Evolutionary conservation across 164 flowering plant species (phyloP).

Genomic region (Kalanchoe fedtschenkoi): DNA sequence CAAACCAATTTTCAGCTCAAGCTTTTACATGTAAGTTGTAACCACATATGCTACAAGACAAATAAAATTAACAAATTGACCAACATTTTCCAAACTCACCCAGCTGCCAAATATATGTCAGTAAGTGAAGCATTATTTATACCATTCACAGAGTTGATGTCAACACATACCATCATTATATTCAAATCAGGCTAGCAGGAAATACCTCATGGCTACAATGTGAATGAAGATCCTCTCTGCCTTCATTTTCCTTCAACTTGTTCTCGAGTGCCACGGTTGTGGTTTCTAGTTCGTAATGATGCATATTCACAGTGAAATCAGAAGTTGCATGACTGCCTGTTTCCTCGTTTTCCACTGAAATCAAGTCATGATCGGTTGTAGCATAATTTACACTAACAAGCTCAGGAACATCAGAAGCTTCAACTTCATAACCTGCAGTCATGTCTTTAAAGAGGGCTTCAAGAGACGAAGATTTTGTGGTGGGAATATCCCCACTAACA

Average conservation of each 20-base stretch:
- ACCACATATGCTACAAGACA: too few relatives aligned
- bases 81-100: background rate
- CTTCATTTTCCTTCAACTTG: constrained; percentile 7
- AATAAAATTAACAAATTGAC: too few relatives aligned
- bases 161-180: background rate
- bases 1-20: too few relatives aligned
- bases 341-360: constrained; percentile 20
- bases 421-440: constrained; percentile 8
- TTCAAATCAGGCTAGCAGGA: constrained; percentile 25
- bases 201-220: constrained; percentile 13
- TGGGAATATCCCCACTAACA: constrained; percentile 13
- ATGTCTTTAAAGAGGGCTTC: constrained; percentile 38
- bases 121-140: background rate
- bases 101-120: background rate
- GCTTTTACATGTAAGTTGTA: too few relatives aligned
- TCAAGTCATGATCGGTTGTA: constrained; percentile 2
- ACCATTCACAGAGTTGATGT: background rate
- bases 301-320: constrained; percentile 19
- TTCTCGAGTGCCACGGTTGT: background rate
- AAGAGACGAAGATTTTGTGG: constrained; percentile 17
- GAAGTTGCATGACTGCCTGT: constrained; percentile 8
- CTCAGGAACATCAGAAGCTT: constrained; percentile 10
- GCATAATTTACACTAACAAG: constrained; percentile 6
- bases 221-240: constrained; percentile 3
- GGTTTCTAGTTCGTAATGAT: constrained; percentile 9